These are phyloP conservation scores for Barnettozyma populi DNA, from an alignment of 805 yeast species.

Conservation along the genomic window DNA sequence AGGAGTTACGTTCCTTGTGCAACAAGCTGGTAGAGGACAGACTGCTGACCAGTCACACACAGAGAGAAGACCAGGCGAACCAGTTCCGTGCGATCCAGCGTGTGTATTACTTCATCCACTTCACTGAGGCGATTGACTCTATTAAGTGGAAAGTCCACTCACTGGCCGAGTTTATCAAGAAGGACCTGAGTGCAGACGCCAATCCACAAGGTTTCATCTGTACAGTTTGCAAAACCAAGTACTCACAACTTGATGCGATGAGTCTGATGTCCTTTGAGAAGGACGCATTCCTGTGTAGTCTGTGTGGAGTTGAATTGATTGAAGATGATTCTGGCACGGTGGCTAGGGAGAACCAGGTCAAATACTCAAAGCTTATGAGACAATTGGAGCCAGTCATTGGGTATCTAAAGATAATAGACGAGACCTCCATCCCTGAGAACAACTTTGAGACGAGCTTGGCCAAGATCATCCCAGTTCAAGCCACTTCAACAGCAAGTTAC, in stretches of 20 bases:
- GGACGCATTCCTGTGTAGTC: conserved; percentile 76
- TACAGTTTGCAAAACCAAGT: conserved; percentile 76
- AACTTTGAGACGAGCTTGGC: conserved; percentile 82
- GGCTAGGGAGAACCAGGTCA: conserved; percentile 74
- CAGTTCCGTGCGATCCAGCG: conserved; percentile 64
- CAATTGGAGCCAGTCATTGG: conserved; percentile 86
- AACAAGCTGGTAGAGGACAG: conserved; percentile 82
- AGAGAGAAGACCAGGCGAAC: conserved; percentile 56
- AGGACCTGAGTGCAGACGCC: conserved; percentile 76
- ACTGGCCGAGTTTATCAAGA: conserved; percentile 70
- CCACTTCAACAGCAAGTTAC: conserved; percentile 63
- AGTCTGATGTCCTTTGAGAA: conserved; percentile 74
- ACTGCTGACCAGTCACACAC: conserved; percentile 62
- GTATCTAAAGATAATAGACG: conserved; percentile 77
- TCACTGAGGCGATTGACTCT: conserved; percentile 90
- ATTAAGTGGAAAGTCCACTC: conserved; percentile 95
- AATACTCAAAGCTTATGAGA: conserved; percentile 76
- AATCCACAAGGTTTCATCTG: conserved; percentile 95
- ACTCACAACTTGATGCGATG: conserved; percentile 82
- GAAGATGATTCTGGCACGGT: conserved; percentile 89
- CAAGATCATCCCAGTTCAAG: conserved; percentile 79
- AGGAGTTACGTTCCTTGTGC: conserved; percentile 79
- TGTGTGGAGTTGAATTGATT: conserved; percentile 68
- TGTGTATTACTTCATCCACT: conserved; percentile 81
- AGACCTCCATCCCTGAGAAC: conserved; percentile 75